Percentiles rank a stretch among this genome's conserved stretches.
phyloP scores from a whole-genome alignment of 768 basidiomycete genomes.

The Lentinula aciculospora region DNA sequence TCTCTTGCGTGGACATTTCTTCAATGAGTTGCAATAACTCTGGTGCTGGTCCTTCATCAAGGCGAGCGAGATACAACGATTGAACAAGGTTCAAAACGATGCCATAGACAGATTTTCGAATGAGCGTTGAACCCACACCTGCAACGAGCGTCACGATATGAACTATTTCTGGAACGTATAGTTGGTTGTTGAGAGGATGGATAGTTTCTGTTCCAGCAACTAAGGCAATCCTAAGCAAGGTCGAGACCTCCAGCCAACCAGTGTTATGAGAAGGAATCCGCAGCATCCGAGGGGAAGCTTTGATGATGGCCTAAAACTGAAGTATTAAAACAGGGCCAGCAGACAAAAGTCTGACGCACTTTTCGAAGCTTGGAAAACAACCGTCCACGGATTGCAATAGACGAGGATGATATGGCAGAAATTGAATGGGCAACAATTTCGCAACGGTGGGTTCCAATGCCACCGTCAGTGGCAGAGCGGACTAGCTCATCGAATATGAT shows the following conservation, averaged over 20 bases:
- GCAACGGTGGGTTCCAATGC: slow-evolving; percentile 67
- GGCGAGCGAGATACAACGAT: slow-evolving; percentile 55
- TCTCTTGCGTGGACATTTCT: slow-evolving; percentile 48
- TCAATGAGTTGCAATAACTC: slow-evolving; percentile 61
- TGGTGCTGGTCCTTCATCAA: slow-evolving; percentile 55
- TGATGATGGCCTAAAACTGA: slow-evolving; percentile 55
- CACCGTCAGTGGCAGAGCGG: slow-evolving; percentile 78
- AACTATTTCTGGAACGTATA: slow-evolving; percentile 79
- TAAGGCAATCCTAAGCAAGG: slow-evolving; percentile 69
- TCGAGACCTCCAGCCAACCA: slow-evolving; percentile 79
- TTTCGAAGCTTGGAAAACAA: slow-evolving; percentile 76
- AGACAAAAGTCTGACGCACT: slow-evolving; percentile 22
- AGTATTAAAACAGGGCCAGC: background rate
- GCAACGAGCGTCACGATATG: slow-evolving; percentile 78
- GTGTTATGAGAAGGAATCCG: slow-evolving; percentile 62
- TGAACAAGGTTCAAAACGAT: slow-evolving; percentile 80
- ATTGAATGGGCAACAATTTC: slow-evolving; percentile 74
- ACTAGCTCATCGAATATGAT: slow-evolving; percentile 76
- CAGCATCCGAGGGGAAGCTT: slow-evolving; percentile 60
- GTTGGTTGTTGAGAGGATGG: slow-evolving; percentile 47
- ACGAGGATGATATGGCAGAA: slow-evolving; percentile 59
- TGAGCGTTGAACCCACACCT: slow-evolving; percentile 64
- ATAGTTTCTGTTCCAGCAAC: slow-evolving; percentile 65
- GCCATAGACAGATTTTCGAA: slow-evolving; percentile 80
- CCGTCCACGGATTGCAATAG: slow-evolving; percentile 72